These are phyloP conservation scores for Rasamsonia emersonii DNA, from an alignment of 2,329 filamentous ascomycete genomes.

Conservation along the genomic window DNA sequence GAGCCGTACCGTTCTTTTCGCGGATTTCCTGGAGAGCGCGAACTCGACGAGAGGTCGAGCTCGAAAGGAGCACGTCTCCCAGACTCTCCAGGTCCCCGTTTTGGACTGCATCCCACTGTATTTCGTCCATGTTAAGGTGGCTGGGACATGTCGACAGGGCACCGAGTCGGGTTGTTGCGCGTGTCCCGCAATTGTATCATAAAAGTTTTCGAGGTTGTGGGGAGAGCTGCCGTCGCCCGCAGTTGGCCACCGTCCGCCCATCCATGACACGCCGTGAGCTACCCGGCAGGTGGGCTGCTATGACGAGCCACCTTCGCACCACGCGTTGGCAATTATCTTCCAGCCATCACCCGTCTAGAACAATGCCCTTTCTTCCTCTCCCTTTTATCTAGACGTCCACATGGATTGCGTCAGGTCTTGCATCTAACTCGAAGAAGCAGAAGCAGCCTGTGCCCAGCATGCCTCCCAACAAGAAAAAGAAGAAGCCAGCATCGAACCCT, in stretches of 20 bases:
- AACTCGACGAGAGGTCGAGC: constrained; percentile 34
- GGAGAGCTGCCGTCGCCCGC: constrained; percentile 14
- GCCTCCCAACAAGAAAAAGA: constrained; percentile 75
- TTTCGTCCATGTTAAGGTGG: constrained; percentile 32
- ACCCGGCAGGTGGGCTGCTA: too few relatives aligned
- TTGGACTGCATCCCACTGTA: constrained; percentile 38
- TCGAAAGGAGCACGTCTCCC: constrained; percentile 31
- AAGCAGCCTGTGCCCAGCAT: too few relatives aligned
- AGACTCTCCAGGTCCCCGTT: constrained; percentile 32
- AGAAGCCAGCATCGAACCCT: constrained; percentile 79
- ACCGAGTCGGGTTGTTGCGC: constrained; percentile 16
- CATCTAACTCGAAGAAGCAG: constrained; percentile 1
- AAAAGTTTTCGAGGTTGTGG: constrained; percentile 30
- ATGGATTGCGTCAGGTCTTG: too few relatives aligned
- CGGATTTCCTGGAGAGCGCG: constrained; percentile 36
- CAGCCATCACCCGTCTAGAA: too few relatives aligned
- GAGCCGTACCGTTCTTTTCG: constrained; percentile 32
- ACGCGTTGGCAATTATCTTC: too few relatives aligned
- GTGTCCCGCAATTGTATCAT: constrained; percentile 28
- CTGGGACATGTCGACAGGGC: constrained; percentile 20
- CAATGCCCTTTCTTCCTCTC: not conserved
- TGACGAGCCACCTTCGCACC: too few relatives aligned
- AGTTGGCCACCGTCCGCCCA: constrained; percentile 16
- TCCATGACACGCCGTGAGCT: too few relatives aligned
- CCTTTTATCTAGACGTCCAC: too few relatives aligned